Evolutionary conservation across 306 rosid species (phyloP), one percentile per base, ranked within the genome.

Genomic region (Cicer chorassanicum): DNA sequence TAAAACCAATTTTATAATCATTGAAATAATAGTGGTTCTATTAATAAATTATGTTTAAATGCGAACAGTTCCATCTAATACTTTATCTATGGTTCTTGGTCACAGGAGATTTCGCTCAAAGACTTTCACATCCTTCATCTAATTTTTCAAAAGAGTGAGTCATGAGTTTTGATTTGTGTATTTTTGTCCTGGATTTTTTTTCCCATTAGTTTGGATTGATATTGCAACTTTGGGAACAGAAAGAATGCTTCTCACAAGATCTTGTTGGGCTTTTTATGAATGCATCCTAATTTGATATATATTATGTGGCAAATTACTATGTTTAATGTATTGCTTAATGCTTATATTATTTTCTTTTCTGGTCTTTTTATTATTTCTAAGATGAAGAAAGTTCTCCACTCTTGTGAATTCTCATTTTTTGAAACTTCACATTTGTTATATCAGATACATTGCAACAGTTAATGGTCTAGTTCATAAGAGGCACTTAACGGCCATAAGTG

Each of bases 71-170:
- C 64, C 36, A 54, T 82, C 82, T 80, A 70, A 82, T 64, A 61
- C 53, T 57, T 51, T 48, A 76, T 67, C 73, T 39, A 36, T 77
- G 73, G 21, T 77, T 29, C 82, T 75, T 72, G 65, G 45, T 82
- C 44, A 45, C 89, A 89, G 93, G 96, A 57, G 87, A 88, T 87
- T 88, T 88, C 82, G 90, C 93, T 85, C 96, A 90, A 78, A 76
- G 72, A 76, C 78, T 93, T 75, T 91, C 97, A 42, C 98, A 91
- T 81, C 98, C 98, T 53, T 93, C 98, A 55, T 86, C 92, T 8
- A 89, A 88, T 80, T 82, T 91, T 71, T 76, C 92, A 24, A 93
- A 91, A 84, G 98, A 91, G 98, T 93, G 80, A 93, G 96, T 80
- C 13, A 4, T 12, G 53, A 73, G 54, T 56, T 70, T 70, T 65